phyloP scores from a whole-genome alignment of 305 asterid species.

The Ajuga reptans region DNA sequence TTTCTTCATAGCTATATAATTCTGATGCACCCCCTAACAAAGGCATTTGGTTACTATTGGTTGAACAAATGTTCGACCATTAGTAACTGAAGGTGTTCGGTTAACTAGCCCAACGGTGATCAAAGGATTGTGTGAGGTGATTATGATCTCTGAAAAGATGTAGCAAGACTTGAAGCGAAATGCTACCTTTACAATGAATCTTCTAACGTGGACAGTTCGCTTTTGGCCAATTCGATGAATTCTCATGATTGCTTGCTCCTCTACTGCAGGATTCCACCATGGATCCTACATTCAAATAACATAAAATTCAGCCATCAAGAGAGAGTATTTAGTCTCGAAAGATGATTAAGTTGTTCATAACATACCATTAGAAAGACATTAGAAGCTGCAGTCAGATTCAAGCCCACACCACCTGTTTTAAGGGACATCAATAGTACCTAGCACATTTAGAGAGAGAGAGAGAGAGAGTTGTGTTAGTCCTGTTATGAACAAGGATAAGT shows the following conservation, averaged over 20 bases:
- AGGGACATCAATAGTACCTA: slow-evolving; percentile 71
- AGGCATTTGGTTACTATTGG: too few relatives aligned
- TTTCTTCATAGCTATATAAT: too few relatives aligned
- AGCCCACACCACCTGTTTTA: slow-evolving; percentile 74
- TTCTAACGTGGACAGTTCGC: slow-evolving; percentile 55
- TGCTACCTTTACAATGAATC: slow-evolving; percentile 56
- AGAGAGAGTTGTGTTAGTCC: not conserved
- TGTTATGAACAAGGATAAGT: not conserved
- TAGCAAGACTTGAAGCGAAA: not conserved
- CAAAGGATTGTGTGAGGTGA: too few relatives aligned
- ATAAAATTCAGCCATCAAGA: not conserved
- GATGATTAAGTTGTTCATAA: slow-evolving; percentile 5
- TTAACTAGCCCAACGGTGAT: too few relatives aligned
- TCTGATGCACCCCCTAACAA: too few relatives aligned
- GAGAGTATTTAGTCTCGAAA: too few relatives aligned
- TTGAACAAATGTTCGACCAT: too few relatives aligned
- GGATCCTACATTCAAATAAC: slow-evolving; percentile 47
- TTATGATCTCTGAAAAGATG: too few relatives aligned
- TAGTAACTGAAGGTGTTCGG: too few relatives aligned
- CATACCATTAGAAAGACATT: slow-evolving; percentile 72
- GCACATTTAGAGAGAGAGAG: not conserved
- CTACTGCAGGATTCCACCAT: slow-evolving; percentile 95
- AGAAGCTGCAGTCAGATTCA: slow-evolving; percentile 81
- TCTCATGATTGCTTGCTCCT: slow-evolving; percentile 88
- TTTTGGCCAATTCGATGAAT: slow-evolving; percentile 82